Base-by-base conservation (phyloP, 1,284 basidiomycete species). In the Heterobasidion parviporum region DNA sequence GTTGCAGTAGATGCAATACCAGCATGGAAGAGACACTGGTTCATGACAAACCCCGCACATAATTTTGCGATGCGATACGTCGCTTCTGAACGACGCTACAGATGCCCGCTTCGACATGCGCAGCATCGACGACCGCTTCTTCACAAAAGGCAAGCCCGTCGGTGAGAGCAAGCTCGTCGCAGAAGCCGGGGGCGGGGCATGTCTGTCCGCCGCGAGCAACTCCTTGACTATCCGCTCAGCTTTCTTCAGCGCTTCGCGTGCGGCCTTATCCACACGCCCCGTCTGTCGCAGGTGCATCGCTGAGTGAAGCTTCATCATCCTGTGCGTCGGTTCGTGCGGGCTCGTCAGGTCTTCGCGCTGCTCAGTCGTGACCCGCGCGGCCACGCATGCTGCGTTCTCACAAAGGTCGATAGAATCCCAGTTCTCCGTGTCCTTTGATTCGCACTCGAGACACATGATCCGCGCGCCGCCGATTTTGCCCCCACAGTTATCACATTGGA, bases 1-100 rank as follows among this genome's bases (percentile, higher is more conserved):
- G 41, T 35, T 12, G 46, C 63, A 65, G n/a, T 57, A 50, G 3
- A 55, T 46, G 44, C 63, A 65, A 32, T 60, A 53, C 61, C 63
- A 64, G 36, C 57, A 62, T 1, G 62, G 62, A 34, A 60, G 54
- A 7, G 56, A 50, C 3, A 64, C 47, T 3, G 38, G 18, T 2
- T 38, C 41, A 1, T 50, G n/a, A 54, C 63, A 65, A 1, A 41
- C 48, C 10, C 55, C 52, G 51, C 64, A 64, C 8, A 33, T 20
- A 18, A 50, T 10, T 26, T 26, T 26, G 26, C 26, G 26, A 26
- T 26, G 26, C 26, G 26, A 26, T 5, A 49, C 20, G 8, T 49
- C 16, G 16, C 18, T n/a, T 14, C 32, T 49, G 8, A 14, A 16
- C 6, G n/a, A 20, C n/a, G 20, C 20, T 14, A 32, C 32, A n/a